Evolutionary conservation across 2,329 filamentous ascomycete species (phyloP).

Genomic region (Apiospora sp.): DNA sequence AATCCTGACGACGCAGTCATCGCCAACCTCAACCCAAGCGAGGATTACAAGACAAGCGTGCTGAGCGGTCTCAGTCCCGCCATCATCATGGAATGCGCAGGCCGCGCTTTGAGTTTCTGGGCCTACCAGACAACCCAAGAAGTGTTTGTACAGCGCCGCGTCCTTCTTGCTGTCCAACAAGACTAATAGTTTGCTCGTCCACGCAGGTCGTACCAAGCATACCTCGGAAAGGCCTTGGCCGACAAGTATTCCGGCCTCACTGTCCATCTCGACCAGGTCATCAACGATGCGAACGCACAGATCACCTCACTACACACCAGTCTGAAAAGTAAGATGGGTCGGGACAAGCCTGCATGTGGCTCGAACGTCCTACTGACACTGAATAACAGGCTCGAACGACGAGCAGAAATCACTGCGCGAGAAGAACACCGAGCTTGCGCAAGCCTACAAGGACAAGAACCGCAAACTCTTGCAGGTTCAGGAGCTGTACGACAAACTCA

Average conservation of each 20-base stretch:
- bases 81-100: constrained; percentile 86
- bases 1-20: constrained; percentile 80
- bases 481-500: constrained; percentile 68
- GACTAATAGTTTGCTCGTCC: neutral
- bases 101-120: constrained; percentile 83
- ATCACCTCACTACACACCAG: constrained; percentile 72
- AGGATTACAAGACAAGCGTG: constrained; percentile 90
- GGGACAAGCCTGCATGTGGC: neutral
- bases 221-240: constrained; percentile 73
- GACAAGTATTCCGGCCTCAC: constrained; percentile 75
- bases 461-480: constrained; percentile 74
- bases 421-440: constrained; percentile 76
- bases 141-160: constrained; percentile 62
- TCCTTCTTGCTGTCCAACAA: neutral
- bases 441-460: constrained; percentile 74
- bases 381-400: constrained; percentile 56
- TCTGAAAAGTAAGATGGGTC: constrained; percentile 61
- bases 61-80: constrained; percentile 83
- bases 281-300: constrained; percentile 78
- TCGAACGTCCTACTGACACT: constrained; percentile 30
- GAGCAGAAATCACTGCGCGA: constrained; percentile 70
- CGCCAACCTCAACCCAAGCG: constrained; percentile 76
- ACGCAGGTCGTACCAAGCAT: constrained; percentile 77
- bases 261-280: constrained; percentile 73
- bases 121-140: constrained; percentile 86